Percentiles rank a stretch among this genome's conserved stretches.
phyloP scores from a whole-genome alignment of 257 asterid genomes.

The Agastache rugosa region DNA sequence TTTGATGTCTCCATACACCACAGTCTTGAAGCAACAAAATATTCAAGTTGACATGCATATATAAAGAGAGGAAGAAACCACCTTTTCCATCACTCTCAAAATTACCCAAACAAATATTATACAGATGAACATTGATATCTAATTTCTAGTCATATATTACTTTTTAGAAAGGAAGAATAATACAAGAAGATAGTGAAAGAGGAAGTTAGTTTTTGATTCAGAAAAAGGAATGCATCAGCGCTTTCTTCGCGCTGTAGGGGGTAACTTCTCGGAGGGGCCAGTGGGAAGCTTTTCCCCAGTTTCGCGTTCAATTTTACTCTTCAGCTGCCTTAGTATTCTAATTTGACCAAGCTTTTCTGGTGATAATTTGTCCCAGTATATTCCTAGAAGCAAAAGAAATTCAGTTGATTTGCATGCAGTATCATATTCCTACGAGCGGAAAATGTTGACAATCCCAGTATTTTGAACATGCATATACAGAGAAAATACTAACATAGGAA shows the following conservation, averaged over 20 bases:
- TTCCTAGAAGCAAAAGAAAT: slow-evolving; percentile 50
- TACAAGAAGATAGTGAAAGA: too few relatives aligned
- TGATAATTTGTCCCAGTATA: slow-evolving; percentile 92
- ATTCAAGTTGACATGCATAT: background rate
- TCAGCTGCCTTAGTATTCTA: slow-evolving; percentile 76
- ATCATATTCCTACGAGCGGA: background rate
- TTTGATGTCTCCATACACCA: background rate
- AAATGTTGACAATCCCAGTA: background rate
- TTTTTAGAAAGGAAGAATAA: background rate
- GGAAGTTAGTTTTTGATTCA: background rate
- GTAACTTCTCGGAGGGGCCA: slow-evolving; percentile 89
- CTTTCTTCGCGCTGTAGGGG: slow-evolving; percentile 74
- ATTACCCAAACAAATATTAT: background rate
- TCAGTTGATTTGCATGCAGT: background rate
- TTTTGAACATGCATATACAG: background rate
- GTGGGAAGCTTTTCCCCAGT: slow-evolving; percentile 73
- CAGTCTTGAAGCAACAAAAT: background rate
- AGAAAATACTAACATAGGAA: background rate
- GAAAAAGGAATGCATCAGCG: slow-evolving; percentile 37
- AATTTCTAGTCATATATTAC: background rate
- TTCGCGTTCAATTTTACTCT: slow-evolving; percentile 72
- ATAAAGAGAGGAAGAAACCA: background rate
- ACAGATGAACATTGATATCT: background rate
- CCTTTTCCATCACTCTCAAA: slow-evolving; percentile 11
- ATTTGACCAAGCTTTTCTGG: slow-evolving; percentile 91